Percentiles rank a stretch among this genome's conserved stretches.
These are phyloP conservation scores for Stentor coeruleus DNA, from an alignment of 73 alveolate genomes.

Conservation along the genomic window DNA sequence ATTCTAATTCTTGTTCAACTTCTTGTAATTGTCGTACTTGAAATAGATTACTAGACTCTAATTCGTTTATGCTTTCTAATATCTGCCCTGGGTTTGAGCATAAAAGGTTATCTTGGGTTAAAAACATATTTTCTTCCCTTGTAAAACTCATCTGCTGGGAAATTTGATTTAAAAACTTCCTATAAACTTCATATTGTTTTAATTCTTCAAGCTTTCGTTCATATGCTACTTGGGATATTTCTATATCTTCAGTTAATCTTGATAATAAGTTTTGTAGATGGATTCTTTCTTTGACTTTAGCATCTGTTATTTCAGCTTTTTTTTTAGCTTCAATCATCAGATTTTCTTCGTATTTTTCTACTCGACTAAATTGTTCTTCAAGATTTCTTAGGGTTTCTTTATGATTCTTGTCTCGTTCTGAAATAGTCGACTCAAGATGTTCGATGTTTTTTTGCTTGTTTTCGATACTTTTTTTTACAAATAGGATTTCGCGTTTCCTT, in stretches of 20 bases:
- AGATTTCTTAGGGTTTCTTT: neutral
- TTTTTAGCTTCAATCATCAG: neutral
- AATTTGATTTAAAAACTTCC: neutral
- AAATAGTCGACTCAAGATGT: neutral
- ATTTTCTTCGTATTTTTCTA: neutral
- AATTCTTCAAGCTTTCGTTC: neutral
- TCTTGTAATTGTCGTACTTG: neutral
- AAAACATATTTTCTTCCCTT: neutral
- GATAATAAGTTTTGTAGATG: too few relatives aligned
- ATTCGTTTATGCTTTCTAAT: neutral
- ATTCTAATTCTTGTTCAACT: neutral
- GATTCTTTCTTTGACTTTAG: neutral
- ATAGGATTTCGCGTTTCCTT: neutral
- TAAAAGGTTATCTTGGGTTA: neutral
- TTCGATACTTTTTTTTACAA: neutral
- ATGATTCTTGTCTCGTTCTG: neutral
- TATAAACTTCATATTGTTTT: neutral
- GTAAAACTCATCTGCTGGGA: neutral
- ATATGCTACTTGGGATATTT: too few relatives aligned
- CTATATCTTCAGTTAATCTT: neutral
- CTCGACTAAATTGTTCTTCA: neutral
- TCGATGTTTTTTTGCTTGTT: neutral
- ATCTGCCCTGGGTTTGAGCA: neutral
- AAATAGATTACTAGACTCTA: neutral
- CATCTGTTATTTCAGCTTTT: neutral